Conservation (phyloP, 1,284 basidiomycete species). For the Tausonia pullulans region DNA sequence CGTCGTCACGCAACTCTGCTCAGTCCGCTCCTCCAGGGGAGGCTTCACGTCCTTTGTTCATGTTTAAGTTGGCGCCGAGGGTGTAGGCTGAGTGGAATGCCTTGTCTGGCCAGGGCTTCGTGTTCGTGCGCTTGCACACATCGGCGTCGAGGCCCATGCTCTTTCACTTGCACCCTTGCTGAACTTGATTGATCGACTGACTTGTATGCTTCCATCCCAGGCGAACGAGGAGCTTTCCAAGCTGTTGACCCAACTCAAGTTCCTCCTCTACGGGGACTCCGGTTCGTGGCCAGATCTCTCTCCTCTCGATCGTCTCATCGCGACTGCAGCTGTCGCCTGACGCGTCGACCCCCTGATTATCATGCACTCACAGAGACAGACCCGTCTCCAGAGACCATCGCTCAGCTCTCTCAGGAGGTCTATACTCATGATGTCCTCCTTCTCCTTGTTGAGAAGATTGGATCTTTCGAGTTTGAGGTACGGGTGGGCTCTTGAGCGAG, state of each 20-base stretch:
- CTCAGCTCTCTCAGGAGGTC: constrained; percentile 89
- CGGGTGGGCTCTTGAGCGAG: constrained; percentile 29
- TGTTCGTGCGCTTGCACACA: background rate
- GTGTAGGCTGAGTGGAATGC: no score
- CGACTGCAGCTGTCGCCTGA: constrained; percentile 3
- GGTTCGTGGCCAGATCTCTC: constrained; percentile 38
- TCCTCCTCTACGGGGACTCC: constrained; percentile 73
- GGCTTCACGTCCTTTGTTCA: no score
- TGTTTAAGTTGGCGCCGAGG: no score
- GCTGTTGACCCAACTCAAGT: constrained; percentile 77
- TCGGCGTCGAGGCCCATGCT: background rate
- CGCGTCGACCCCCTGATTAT: constrained; percentile 11
- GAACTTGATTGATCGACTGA: constrained; percentile 9
- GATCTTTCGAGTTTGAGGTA: constrained; percentile 87
- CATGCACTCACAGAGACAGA: constrained; percentile 39
- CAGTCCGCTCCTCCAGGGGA: no score
- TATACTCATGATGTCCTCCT: constrained; percentile 83
- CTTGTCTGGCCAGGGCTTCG: background rate
- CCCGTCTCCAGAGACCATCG: constrained; percentile 71
- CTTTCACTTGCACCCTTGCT: background rate
- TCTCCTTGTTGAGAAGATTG: constrained; percentile 68
- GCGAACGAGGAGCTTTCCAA: constrained; percentile 80
- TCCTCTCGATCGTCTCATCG: constrained; percentile 12
- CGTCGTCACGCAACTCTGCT: no score
- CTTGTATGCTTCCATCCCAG: constrained; percentile 36